Conservation (phyloP, 345 rosid genomes). For the Pseudoturritis turrita region DNA sequence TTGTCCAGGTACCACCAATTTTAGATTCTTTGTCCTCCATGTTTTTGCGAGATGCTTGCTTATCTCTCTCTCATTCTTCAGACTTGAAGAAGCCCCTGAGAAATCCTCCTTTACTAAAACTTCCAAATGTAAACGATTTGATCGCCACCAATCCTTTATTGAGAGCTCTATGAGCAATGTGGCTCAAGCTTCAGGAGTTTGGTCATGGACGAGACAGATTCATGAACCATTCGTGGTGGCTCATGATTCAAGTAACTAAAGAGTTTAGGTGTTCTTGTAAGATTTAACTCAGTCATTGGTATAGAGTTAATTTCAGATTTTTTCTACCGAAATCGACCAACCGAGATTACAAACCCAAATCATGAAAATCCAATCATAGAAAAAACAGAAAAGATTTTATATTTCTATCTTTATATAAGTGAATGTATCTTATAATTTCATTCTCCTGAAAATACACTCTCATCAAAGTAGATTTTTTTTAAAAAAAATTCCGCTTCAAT, state of each 20-base stretch:
- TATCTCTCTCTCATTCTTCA: constrained; percentile 15
- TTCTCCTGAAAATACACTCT: background rate
- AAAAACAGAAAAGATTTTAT: too few species aligned
- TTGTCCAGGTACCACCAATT: constrained; percentile 55
- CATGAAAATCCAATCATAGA: background rate
- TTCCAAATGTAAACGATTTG: constrained; percentile 50
- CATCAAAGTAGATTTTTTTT: background rate
- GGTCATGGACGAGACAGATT: background rate
- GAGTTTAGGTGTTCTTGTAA: background rate
- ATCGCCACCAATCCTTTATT: constrained; percentile 52
- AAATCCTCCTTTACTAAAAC: constrained; percentile 76
- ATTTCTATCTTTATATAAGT: background rate
- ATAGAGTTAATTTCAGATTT: background rate
- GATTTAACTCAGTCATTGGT: background rate
- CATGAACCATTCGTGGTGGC: background rate
- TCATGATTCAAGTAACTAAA: background rate
- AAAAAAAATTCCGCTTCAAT: background rate
- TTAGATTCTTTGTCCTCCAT: background rate
- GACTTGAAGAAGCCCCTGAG: constrained; percentile 87
- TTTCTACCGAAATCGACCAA: too few species aligned
- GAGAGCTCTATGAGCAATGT: constrained; percentile 1
- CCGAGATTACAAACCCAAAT: background rate
- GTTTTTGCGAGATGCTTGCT: background rate
- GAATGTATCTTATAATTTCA: background rate
- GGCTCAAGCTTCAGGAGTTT: constrained; percentile 1